Percentiles rank a stretch among this genome's conserved stretches.
These are phyloP conservation scores for Psilocybe sp. DNA, from an alignment of 768 basidiomycete species.

Conservation along the genomic window DNA sequence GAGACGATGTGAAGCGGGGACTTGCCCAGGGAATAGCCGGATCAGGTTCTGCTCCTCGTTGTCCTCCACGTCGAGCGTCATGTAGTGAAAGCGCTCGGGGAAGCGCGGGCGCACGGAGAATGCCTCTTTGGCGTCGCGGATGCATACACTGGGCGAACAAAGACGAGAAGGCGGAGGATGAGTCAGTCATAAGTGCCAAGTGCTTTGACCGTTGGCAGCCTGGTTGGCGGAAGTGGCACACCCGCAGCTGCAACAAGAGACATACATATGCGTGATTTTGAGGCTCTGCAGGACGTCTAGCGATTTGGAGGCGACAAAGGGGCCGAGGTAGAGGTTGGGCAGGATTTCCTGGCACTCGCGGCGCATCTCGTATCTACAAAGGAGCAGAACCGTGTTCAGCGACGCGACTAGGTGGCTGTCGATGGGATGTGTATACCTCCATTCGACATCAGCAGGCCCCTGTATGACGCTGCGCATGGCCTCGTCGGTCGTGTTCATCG, in stretches of 20 bases:
- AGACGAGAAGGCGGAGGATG: not conserved
- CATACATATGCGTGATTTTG: slow-evolving; percentile 82
- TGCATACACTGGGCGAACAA: slow-evolving; percentile 62
- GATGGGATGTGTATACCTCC: slow-evolving; percentile 55
- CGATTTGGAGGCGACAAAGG: slow-evolving; percentile 86
- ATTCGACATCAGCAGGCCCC: slow-evolving; percentile 80
- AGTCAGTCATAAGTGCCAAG: slow-evolving; percentile 10
- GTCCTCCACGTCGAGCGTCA: slow-evolving; percentile 85
- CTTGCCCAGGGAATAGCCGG: slow-evolving; percentile 81
- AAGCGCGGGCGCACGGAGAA: slow-evolving; percentile 89
- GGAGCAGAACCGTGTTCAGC: not conserved
- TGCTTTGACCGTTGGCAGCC: slow-evolving; percentile 1
- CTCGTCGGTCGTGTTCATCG: slow-evolving; percentile 30
- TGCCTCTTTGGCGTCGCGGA: slow-evolving; percentile 85
- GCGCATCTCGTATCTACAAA: slow-evolving; percentile 85
- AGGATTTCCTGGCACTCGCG: slow-evolving; percentile 93
- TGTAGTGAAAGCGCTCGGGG: slow-evolving; percentile 72
- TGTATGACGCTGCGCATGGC: slow-evolving; percentile 65
- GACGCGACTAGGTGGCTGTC: slow-evolving; percentile 3
- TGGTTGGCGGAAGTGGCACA: slow-evolving; percentile 4
- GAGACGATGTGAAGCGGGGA: slow-evolving; percentile 6
- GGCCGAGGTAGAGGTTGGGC: slow-evolving; percentile 78
- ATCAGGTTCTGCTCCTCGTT: slow-evolving; percentile 95
- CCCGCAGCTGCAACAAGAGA: slow-evolving; percentile 8
- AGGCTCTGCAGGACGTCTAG: slow-evolving; percentile 62